Evolutionary conservation across 345 rosid genomes (phyloP).

Genomic region (Eucalyptus curtisii): DNA sequence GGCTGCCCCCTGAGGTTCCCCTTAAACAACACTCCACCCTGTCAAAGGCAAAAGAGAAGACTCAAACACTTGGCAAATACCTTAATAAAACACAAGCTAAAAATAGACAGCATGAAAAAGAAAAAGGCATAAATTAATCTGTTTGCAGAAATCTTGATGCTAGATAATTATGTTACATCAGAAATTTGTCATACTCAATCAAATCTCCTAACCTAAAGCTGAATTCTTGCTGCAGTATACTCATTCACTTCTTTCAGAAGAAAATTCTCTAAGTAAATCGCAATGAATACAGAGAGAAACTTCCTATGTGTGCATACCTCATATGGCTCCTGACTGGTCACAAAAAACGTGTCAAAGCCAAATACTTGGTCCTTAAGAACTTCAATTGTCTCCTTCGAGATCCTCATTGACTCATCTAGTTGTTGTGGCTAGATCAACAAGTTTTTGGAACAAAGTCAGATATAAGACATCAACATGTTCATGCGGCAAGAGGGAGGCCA

Average conservation of each 20-base stretch:
- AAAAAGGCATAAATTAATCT: neutral
- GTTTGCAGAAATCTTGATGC: neutral
- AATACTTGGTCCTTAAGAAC: slow-evolving; percentile 88
- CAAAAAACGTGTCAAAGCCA: slow-evolving; percentile 91
- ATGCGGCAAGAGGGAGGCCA: neutral
- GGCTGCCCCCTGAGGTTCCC: slow-evolving; percentile 89
- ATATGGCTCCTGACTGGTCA: slow-evolving; percentile 94
- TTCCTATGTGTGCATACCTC: slow-evolving; percentile 33
- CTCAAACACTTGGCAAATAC: neutral
- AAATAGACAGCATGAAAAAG: neutral
- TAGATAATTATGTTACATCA: neutral
- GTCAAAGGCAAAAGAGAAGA: slow-evolving; percentile 1
- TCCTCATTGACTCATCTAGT: slow-evolving; percentile 66
- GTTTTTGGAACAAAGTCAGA: neutral
- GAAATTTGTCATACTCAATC: neutral
- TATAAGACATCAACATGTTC: neutral
- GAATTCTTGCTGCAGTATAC: neutral
- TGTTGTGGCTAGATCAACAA: slow-evolving; percentile 51
- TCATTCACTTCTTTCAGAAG: neutral
- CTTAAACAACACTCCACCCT: slow-evolving; percentile 91
- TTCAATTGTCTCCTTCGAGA: slow-evolving; percentile 73
- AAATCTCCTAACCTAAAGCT: neutral
- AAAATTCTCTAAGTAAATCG: neutral
- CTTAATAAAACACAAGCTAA: neutral
- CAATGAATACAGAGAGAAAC: neutral